Conservation (phyloP, 176 grass and related monocot species). For the Secale cereale region DNA sequence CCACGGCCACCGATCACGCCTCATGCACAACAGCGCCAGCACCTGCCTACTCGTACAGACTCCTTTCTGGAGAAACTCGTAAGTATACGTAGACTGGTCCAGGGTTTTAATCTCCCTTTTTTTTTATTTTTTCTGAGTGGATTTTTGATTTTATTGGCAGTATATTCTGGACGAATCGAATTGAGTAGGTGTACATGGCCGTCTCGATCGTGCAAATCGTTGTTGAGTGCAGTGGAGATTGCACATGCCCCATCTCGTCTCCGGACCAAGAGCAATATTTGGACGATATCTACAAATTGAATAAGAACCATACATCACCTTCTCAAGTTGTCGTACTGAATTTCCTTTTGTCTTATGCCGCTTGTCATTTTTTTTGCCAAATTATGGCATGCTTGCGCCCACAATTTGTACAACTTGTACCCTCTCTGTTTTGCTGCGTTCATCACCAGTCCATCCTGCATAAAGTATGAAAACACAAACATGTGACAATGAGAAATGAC, state of each 20-base stretch:
- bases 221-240: neutral
- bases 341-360: no score
- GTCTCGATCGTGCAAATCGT: neutral
- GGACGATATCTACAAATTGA: neutral
- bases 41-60: neutral
- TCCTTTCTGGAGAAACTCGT: neutral
- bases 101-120: neutral
- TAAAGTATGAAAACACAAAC: no score
- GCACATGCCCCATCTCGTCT: neutral
- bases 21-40: neutral
- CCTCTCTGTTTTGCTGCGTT: no score
- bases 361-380: no score
- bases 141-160: no score
- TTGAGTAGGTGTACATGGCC: neutral
- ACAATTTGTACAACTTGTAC: no score
- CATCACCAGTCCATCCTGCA: no score
- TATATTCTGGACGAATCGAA: neutral
- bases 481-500: no score
- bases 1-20: conserved; percentile 19
- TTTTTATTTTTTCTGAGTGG: neutral
- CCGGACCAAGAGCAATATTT: neutral
- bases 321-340: no score
- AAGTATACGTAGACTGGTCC: conserved; percentile 12
- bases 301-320: neutral
- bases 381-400: no score